These are phyloP conservation scores for Macaranga tanarius DNA, from an alignment of 441 rosid genomes.

Conservation along the genomic window DNA sequence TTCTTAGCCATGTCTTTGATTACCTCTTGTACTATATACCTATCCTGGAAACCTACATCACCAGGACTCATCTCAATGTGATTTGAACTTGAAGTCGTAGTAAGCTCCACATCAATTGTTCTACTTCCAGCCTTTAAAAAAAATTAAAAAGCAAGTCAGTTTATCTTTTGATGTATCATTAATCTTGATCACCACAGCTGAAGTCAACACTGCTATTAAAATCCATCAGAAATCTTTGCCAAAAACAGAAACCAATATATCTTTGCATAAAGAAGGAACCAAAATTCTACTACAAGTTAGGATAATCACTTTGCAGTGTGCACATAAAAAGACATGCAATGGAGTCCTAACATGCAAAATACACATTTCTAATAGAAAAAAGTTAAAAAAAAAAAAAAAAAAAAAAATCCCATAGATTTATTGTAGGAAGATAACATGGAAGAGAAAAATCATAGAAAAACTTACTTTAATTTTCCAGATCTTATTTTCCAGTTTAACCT, in stretches of 20 bases:
- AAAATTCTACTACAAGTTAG: too few species aligned
- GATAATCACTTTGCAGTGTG: too few species aligned
- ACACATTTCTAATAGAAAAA: too few species aligned
- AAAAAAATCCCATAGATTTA: too few species aligned
- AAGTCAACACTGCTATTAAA: too few species aligned
- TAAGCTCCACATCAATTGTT: constrained; percentile 79
- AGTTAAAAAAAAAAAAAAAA: too few species aligned
- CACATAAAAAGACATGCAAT: background rate
- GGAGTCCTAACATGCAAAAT: background rate
- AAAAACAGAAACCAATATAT: background rate
- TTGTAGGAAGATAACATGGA: background rate
- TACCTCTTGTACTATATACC: constrained; percentile 86
- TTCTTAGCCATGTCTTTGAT: constrained; percentile 95
- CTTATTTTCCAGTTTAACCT: constrained; percentile 96
- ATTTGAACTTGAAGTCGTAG: constrained; percentile 77
- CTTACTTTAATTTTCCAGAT: constrained; percentile 90
- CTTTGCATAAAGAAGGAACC: background rate
- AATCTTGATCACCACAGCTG: background rate
- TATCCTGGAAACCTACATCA: constrained; percentile 94
- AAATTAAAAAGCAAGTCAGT: constrained; percentile 1
- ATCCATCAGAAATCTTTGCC: background rate
- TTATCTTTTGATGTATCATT: background rate
- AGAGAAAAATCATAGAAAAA: constrained; percentile 14
- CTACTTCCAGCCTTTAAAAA: constrained; percentile 78
- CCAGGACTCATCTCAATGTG: constrained; percentile 95